A percentile compares a stretch with the other conserved stretches of the same genome.
phyloP scores from a whole-genome alignment of 768 basidiomycete genomes.

The Tulasnella sp. region DNA sequence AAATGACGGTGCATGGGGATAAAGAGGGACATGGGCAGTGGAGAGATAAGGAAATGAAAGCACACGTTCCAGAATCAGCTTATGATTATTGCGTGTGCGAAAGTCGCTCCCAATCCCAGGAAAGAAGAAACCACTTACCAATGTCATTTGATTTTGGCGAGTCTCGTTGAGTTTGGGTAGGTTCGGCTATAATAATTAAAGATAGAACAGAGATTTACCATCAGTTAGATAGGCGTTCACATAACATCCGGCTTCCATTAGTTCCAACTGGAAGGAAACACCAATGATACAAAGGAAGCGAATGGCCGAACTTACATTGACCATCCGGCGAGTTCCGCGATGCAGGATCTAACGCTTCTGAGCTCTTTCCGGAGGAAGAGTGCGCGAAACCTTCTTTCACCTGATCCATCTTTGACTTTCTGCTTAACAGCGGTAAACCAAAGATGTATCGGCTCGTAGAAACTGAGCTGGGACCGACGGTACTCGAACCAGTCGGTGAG shows the following conservation, averaged over 20 bases:
- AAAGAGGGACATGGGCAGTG: neutral
- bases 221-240: neutral
- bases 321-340: neutral
- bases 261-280: neutral
- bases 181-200: neutral
- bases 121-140: neutral
- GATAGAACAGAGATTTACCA: neutral
- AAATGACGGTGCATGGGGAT: neutral
- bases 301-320: neutral
- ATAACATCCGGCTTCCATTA: neutral
- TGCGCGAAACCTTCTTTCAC: neutral
- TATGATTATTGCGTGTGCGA: neutral
- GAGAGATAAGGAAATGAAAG: neutral
- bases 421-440: neutral
- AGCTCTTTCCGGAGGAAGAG: neutral
- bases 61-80: neutral
- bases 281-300: neutral
- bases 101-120: neutral
- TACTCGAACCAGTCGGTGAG: neutral
- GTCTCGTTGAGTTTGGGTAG: neutral
- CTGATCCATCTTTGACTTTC: neutral
- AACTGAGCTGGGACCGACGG: neutral
- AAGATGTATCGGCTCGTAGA: neutral
- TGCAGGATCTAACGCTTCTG: neutral
- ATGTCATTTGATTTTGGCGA: neutral